phyloP scores from a whole-genome alignment of 768 basidiomycete species.

The Fistulinella prunicolor region DNA sequence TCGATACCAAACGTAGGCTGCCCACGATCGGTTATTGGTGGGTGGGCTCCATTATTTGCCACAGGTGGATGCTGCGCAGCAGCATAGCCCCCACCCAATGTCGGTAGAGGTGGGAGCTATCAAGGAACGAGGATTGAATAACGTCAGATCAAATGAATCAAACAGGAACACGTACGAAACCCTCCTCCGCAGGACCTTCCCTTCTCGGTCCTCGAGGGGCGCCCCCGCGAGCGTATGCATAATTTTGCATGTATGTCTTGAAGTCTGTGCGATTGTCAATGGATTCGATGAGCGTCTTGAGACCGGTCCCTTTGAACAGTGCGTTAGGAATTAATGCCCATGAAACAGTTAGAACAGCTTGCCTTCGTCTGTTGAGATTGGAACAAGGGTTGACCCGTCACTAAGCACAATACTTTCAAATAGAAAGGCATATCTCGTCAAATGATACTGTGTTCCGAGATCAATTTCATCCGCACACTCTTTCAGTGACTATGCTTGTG shows the following conservation, averaged over 20 bases:
- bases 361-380: conserved; percentile 72
- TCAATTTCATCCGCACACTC: conserved; percentile 96
- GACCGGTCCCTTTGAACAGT: conserved; percentile 50
- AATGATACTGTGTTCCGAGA: conserved; percentile 95
- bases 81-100: conserved; percentile 34
- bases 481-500: conserved; percentile 66
- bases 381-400: conserved; percentile 81
- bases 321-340: conserved; percentile 1
- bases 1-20: conserved; percentile 91
- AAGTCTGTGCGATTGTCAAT: conserved; percentile 97
- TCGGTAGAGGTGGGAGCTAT: conserved; percentile 63
- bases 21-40: conserved; percentile 51
- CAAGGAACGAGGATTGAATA: conserved; percentile 6
- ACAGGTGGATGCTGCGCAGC: conserved; percentile 25
- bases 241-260: conserved; percentile 96
- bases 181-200: conserved; percentile 88
- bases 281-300: conserved; percentile 83
- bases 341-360: conserved; percentile 15
- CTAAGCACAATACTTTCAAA: conserved; percentile 88
- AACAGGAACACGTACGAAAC: conserved; percentile 68
- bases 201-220: conserved; percentile 70
- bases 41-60: conserved; percentile 27
- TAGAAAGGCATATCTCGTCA: conserved; percentile 91
- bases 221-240: conserved; percentile 82
- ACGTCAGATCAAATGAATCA: conserved; percentile 1